Evolutionary conservation across 2,329 filamentous ascomycete genomes (phyloP).

Genomic region (Fusarium heterosporum): DNA sequence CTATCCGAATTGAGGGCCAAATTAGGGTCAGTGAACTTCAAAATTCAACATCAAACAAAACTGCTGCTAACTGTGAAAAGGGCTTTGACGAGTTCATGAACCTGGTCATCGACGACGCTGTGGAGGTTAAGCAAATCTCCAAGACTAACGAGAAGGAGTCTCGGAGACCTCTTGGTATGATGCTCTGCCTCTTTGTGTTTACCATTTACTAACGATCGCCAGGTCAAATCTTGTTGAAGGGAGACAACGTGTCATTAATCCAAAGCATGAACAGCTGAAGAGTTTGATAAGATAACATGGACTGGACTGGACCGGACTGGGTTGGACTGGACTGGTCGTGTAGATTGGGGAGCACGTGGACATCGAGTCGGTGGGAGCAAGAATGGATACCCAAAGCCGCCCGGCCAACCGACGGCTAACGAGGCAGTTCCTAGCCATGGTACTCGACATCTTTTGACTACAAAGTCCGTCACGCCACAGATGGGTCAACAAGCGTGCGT

Average conservation of each 20-base stretch:
- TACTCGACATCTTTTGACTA: constrained; percentile 21
- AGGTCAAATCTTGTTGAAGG: constrained; percentile 89
- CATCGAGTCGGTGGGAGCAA: constrained; percentile 18
- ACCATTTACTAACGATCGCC: constrained; percentile 18
- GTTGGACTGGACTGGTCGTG: neutral
- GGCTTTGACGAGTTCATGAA: constrained; percentile 99
- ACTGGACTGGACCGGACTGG: constrained; percentile 1
- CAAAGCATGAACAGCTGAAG: constrained; percentile 61
- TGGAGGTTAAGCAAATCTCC: constrained; percentile 87
- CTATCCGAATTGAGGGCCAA: constrained; percentile 94
- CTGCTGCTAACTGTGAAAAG: constrained; percentile 58
- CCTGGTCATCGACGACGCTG: constrained; percentile 92
- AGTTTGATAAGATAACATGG: constrained; percentile 4
- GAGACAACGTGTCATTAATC: constrained; percentile 88
- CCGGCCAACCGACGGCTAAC: constrained; percentile 22
- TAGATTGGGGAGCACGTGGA: constrained; percentile 14
- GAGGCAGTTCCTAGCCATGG: constrained; percentile 32
- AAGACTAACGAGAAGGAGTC: constrained; percentile 82
- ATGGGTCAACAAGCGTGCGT: constrained; percentile 16
- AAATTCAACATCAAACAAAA: neutral
- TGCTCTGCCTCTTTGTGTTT: neutral
- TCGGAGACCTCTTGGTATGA: constrained; percentile 80
- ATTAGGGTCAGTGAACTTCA: constrained; percentile 77
- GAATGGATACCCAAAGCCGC: constrained; percentile 37
- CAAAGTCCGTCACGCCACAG: constrained; percentile 7